Base-by-base conservation (phyloP, 2,329 filamentous ascomycete genomes). In the Microsporum audouinii region DNA sequence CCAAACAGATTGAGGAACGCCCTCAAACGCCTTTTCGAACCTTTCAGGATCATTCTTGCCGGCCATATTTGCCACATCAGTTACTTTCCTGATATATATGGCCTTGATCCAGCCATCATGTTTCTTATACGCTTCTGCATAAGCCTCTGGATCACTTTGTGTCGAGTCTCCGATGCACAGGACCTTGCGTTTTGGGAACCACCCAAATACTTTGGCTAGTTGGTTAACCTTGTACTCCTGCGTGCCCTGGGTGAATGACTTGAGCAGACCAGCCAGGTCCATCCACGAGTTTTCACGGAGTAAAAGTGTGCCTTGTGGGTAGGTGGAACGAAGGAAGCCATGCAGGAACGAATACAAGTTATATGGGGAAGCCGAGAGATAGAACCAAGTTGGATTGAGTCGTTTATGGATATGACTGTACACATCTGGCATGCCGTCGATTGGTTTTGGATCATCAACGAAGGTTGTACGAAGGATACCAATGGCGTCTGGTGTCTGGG, bases 291-390 rank as follows among this genome's bases (percentile, higher is more conserved):
- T 85, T 68, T 96, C 90, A 43, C 92, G 86, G 5, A 97, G 81
- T 39, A 96, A 84, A 64, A 96, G 80, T 29, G 89, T 89, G 8
- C 92, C 92, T 2, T 81, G 81, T 0, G 88, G 88, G 70, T 86
- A 97, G 73, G 88, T 76, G 1, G 79, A 71, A 60, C 85, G 76
- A 39, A 90, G 80, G 75, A 97, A 97, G 0, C 80, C 73, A 61
- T 82, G 85, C 29, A 97, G 80, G 74, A 96, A 94, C 0, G 89
- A 88, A 70, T 96, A 96, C 7, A 97, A 82, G 68, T 95, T 96
- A 78, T 96, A 96, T 0, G 92, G 92, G 0, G 91, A 95, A 0
- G 92, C 91, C 0, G 89, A 95, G 55, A 97, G 82, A 73, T 97
- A 97, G 78, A 95, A 96, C 81, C 89, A 96, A 0, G 90, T 83